A percentile compares a stretch with the other conserved stretches of the same genome.
phyloP scores from a whole-genome alignment of 106 monocot species.

The Ottelia alismoides region DNA sequence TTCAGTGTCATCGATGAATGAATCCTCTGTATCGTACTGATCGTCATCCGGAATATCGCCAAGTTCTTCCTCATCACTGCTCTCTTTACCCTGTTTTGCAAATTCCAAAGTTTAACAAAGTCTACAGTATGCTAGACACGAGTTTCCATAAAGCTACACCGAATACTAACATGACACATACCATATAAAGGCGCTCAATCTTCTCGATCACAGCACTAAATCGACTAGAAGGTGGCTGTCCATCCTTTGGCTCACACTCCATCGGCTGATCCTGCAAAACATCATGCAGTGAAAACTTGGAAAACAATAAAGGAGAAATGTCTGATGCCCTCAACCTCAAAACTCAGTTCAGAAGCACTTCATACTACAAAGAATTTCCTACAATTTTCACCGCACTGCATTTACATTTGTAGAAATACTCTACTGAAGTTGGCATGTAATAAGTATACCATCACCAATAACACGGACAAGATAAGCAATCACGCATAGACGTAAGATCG shows the following conservation, averaged over 20 bases:
- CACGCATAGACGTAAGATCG: neutral
- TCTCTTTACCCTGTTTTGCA: constrained; percentile 59
- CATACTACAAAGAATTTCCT: too few species aligned
- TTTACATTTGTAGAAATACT: too few species aligned
- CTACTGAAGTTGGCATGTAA: neutral
- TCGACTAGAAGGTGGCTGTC: constrained; percentile 51
- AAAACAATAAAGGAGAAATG: neutral
- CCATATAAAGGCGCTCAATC: constrained; percentile 95
- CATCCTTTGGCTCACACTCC: constrained; percentile 56
- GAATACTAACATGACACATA: constrained; percentile 14
- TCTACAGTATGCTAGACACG: neutral
- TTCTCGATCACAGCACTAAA: constrained; percentile 96
- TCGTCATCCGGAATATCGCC: constrained; percentile 86
- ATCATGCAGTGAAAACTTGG: neutral
- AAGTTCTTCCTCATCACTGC: constrained; percentile 92
- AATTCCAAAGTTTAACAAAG: neutral
- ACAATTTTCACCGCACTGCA: too few species aligned
- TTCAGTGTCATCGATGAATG: constrained; percentile 96
- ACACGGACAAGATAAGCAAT: neutral
- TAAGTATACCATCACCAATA: neutral
- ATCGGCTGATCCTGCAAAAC: constrained; percentile 25
- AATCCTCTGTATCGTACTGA: constrained; percentile 98
- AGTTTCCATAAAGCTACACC: neutral
- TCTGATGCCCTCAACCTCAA: too few species aligned
- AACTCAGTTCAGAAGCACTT: too few species aligned